phyloP scores from a whole-genome alignment of 2,329 filamentous ascomycete species.

The Arthrobotrys iridis region DNA sequence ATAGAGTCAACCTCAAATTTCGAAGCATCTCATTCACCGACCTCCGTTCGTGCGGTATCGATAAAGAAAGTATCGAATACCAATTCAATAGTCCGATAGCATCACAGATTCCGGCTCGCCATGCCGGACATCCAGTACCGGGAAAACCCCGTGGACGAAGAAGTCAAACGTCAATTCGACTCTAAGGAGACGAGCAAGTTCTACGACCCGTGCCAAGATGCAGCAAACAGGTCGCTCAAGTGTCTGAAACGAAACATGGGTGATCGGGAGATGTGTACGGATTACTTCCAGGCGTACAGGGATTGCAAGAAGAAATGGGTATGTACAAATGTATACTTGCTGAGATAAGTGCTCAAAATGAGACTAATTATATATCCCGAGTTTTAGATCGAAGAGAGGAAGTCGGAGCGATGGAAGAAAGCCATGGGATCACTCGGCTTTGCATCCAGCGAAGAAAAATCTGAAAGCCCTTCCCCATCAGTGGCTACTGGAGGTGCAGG shows the following conservation, averaged over 20 bases:
- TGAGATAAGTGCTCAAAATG: background rate
- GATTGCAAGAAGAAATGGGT: conserved; percentile 97
- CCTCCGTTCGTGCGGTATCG: conserved; percentile 2
- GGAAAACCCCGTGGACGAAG: conserved; percentile 67
- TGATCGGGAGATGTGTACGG: conserved; percentile 86
- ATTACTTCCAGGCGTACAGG: conserved; percentile 97
- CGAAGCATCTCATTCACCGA: background rate
- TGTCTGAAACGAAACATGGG: conserved; percentile 89
- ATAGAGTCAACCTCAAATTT: background rate
- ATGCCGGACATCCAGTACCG: conserved; percentile 54
- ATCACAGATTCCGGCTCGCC: background rate
- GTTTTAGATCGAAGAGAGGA: conserved; percentile 45
- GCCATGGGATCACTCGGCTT: conserved; percentile 33
- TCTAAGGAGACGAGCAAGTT: conserved; percentile 91
- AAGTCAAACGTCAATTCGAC: conserved; percentile 73
- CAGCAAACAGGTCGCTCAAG: conserved; percentile 82
- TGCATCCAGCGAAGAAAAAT: background rate
- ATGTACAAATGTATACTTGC: conserved; percentile 60
- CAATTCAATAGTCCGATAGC: background rate
- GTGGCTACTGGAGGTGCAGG: background rate
- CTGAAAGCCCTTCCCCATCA: background rate
- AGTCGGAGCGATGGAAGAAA: conserved; percentile 48
- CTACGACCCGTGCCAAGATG: conserved; percentile 95
- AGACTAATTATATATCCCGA: background rate
- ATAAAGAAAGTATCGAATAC: background rate